Percentiles rank a stretch among this genome's conserved stretches.
Conservation (phyloP, 2,329 filamentous ascomycete species). For the Gaeumannomyces sp. region DNA sequence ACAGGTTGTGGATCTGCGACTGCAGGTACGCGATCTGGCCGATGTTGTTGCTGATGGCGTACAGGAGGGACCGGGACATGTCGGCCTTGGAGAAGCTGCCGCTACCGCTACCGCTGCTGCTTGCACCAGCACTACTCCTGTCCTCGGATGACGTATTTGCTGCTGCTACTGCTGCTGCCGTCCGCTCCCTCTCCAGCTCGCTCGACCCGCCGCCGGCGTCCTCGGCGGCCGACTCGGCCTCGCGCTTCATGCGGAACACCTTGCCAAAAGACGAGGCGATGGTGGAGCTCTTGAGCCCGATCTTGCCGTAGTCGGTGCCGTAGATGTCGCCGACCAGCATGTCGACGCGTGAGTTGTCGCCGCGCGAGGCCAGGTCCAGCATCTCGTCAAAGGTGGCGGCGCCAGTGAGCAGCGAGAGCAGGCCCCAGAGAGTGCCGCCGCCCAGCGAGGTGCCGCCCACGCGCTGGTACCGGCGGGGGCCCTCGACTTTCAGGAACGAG, state of each 20-base stretch:
- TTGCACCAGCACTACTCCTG: not conserved
- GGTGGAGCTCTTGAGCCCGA: conserved; percentile 89
- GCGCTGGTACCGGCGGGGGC: conserved; percentile 77
- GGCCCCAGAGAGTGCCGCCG: conserved; percentile 94
- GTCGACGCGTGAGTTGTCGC: conserved; percentile 89
- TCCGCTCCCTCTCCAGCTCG: not conserved
- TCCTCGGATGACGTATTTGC: conserved; percentile 3
- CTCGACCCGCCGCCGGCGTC: conserved; percentile 45
- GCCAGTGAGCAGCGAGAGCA: conserved; percentile 87
- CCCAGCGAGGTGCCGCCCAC: conserved; percentile 93
- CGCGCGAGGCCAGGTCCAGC: conserved; percentile 82
- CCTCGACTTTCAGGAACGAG: conserved; percentile 93
- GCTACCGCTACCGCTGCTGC: conserved; percentile 9
- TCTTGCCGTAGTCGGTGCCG: conserved; percentile 91
- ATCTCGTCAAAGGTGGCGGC: conserved; percentile 96
- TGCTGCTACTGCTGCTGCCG: not conserved
- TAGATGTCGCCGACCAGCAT: conserved; percentile 98
- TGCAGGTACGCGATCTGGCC: conserved; percentile 98
- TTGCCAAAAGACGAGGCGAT: conserved; percentile 97
- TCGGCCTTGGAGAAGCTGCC: conserved; percentile 70
- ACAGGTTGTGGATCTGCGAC: conserved; percentile 84
- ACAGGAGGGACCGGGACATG: conserved; percentile 84
- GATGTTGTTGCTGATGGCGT: conserved; percentile 96
- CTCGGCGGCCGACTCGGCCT: conserved; percentile 73
- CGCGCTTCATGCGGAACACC: conserved; percentile 86